A percentile compares a stretch with the other conserved stretches of the same genome.
Evolutionary conservation across 352 stramenopile species (phyloP).

Genomic region (Phytophthora palmivora): DNA sequence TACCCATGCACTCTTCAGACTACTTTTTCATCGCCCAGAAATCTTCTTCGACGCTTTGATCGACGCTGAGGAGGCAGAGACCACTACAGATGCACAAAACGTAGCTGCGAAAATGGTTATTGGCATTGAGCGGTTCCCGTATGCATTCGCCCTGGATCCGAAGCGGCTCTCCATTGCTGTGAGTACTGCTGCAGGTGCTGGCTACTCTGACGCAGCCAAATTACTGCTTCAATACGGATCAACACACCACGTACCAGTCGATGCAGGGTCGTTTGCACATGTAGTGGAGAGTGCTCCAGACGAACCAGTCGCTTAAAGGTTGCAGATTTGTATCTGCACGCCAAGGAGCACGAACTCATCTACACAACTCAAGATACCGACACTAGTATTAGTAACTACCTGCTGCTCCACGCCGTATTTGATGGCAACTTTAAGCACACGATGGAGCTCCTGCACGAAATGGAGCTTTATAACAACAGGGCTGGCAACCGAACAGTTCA

Average conservation of each 20-base stretch:
- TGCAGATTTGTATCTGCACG: conserved; percentile 63
- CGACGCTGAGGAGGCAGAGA: neutral
- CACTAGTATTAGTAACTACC: conserved; percentile 65
- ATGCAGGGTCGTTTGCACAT: conserved; percentile 73
- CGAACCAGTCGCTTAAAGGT: conserved; percentile 56
- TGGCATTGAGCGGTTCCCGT: conserved; percentile 52
- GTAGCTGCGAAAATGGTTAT: conserved; percentile 42
- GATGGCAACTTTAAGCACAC: conserved; percentile 81
- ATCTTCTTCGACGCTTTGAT: conserved; percentile 41
- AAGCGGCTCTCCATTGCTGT: conserved; percentile 67
- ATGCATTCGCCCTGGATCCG: conserved; percentile 47
- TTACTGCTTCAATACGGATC: conserved; percentile 51
- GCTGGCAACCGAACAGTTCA: conserved; percentile 49
- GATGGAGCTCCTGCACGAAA: conserved; percentile 80
- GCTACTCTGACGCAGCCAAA: conserved; percentile 44
- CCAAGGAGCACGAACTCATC: conserved; percentile 58
- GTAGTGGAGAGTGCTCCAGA: conserved; percentile 54
- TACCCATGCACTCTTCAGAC: conserved; percentile 61
- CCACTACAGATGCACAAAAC: neutral
- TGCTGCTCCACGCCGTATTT: conserved; percentile 65
- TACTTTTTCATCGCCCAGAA: conserved; percentile 61
- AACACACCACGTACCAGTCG: conserved; percentile 49
- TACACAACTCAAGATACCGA: conserved; percentile 61
- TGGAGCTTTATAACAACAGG: conserved; percentile 69
- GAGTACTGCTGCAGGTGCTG: conserved; percentile 56